Base-by-base conservation (phyloP, 768 basidiomycete genomes). In the Serendipita sp. region DNA sequence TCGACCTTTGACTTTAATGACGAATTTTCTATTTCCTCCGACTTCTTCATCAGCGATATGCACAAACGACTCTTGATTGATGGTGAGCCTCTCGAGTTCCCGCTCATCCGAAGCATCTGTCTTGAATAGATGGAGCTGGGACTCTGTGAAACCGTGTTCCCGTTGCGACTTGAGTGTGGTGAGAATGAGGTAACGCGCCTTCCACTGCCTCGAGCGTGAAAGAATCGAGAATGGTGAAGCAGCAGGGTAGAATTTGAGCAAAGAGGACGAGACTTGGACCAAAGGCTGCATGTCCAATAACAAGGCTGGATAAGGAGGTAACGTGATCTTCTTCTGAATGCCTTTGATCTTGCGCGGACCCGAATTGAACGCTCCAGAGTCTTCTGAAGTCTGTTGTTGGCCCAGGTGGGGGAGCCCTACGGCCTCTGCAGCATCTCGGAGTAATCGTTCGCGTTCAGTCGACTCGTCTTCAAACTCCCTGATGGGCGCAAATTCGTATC, bases 101-200 rank as follows among this genome's bases (percentile, higher is more conserved):
- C 75, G 80, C 67, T 88, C 86, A 18, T 85, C 83, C 8, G 77
- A 72, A 10, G 75, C 74, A 3, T 78, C 68, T 7, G 79, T 77
- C 71, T 89, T 88, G 77, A 90, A 91, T 44, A 91, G 72, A 71
- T 91, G 89, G 35, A 90, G 75, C 70, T 87, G 83, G 15, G 71
- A 83, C 47, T 65, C 5, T 28, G 58, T 24, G 37, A 35, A 18
- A 41, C 37, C 32, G 62, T 35, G 13, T 13, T 41, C n/a, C 45
- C 28, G 5, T 28, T 32, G n/a, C 45, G 45, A 30, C 24, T 41
- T 13, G 63, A 64, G 34, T 63, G 13, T 46, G 15, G 76, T 75
- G 46, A 89, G 76, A 41, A 88, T 74, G 65, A 89, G 76, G 67
- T 78, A 81, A 32, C 86, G 80, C 38, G 71, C 73, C 69, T 84